Conservation (phyloP, 2,329 filamentous ascomycete genomes). For the Pseudocercospora fuligena region DNA sequence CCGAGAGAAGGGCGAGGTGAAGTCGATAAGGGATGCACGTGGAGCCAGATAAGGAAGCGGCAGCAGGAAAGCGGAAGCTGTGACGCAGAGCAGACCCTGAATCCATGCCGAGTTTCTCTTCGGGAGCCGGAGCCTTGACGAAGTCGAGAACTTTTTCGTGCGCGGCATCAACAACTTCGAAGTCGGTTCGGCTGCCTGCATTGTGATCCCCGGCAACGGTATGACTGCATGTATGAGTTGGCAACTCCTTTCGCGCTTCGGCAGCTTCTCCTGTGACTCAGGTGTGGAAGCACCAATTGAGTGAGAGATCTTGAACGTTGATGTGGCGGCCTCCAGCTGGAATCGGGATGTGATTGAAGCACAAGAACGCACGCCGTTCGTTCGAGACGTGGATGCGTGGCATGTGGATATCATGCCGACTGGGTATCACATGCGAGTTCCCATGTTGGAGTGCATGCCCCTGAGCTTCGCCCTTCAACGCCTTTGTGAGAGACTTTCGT, state of each 20-base stretch:
- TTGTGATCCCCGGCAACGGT: not conserved
- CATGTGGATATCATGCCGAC: conserved; percentile 3
- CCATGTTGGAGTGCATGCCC: not conserved
- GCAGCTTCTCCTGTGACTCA: not conserved
- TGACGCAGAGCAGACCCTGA: conserved; percentile 5
- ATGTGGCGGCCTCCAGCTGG: not conserved
- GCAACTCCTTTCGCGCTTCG: not conserved
- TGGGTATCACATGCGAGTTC: not conserved
- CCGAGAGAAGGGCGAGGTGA: conserved; percentile 1
- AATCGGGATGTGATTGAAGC: not conserved
- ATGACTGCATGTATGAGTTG: not conserved
- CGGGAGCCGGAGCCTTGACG: not conserved
- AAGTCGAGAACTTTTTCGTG: not conserved
- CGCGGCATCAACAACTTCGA: not conserved
- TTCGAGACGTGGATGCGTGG: conserved; percentile 3
- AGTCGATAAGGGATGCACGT: not conserved
- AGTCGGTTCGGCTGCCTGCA: not conserved
- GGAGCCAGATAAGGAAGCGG: not conserved
- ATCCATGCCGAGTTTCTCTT: not conserved
- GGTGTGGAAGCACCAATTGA: not conserved
- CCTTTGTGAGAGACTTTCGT: not conserved
- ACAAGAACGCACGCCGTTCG: not conserved
- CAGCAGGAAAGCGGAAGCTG: not conserved
- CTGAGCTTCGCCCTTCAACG: not conserved
- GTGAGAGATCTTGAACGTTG: not conserved